phyloP scores from a whole-genome alignment of 129 eudicot species.

The Saposhnikovia divaricata region DNA sequence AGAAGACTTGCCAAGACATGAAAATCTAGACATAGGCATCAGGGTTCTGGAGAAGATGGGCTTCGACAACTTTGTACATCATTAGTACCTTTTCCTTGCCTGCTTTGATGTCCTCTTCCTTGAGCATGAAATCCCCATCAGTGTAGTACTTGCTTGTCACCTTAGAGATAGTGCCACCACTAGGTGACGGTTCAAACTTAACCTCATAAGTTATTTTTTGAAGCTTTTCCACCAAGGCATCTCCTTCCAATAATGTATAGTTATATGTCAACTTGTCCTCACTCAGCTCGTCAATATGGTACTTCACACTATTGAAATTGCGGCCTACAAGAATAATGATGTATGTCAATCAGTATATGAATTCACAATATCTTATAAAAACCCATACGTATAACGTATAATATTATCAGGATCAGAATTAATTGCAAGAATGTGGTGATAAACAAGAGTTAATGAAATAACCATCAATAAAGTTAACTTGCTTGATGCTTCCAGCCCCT shows the following conservation, averaged over 20 bases:
- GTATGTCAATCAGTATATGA: neutral
- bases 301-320: neutral
- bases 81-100: neutral
- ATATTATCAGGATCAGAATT: neutral
- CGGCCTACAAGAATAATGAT: neutral
- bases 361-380: no score
- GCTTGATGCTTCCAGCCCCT: constrained; percentile 1
- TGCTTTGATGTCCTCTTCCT: neutral
- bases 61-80: constrained; percentile 2
- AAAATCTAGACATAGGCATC: neutral
- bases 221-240: neutral
- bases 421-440: neutral
- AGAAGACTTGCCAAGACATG: neutral
- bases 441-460: neutral
- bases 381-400: neutral
- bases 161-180: neutral
- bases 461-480: neutral
- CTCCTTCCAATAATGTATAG: neutral
- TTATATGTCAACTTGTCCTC: neutral
- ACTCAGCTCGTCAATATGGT: neutral
- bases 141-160: constrained; percentile 2
- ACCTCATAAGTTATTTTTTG: neutral
- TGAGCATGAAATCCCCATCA: neutral
- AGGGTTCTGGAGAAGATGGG: neutral
- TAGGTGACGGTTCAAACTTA: neutral